Percentiles rank a stretch among this genome's conserved stretches.
Conservation (phyloP, 805 yeast species). For the Starmerella stigmatis region DNA sequence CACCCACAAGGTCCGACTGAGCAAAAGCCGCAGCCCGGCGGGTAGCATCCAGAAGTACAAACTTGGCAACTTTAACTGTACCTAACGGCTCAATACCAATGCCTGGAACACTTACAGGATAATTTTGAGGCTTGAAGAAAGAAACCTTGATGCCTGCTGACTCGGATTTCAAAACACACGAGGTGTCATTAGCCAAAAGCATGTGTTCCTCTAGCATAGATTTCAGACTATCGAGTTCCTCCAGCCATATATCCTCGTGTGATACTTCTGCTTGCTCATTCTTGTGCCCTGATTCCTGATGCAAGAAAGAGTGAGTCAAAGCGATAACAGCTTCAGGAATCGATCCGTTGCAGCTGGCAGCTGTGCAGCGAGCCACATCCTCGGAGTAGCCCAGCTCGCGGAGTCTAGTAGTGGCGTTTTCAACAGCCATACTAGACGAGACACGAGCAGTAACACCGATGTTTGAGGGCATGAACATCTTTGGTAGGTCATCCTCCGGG, state of each 20-base stretch:
- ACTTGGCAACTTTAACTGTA: constrained; percentile 26
- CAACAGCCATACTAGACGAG: constrained; percentile 43
- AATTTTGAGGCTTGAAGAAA: constrained; percentile 40
- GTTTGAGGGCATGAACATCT: constrained; percentile 28
- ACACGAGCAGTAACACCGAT: constrained; percentile 31
- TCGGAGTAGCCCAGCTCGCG: constrained; percentile 59
- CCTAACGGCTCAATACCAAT: constrained; percentile 41
- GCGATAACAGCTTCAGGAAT: constrained; percentile 37
- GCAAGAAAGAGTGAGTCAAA: constrained; percentile 27
- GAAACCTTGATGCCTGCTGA: constrained; percentile 14
- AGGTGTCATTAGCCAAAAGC: not conserved
- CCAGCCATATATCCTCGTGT: constrained; percentile 46
- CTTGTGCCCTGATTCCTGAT: no score
- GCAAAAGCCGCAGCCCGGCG: constrained; percentile 29
- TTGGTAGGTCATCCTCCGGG: constrained; percentile 90
- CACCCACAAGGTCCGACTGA: constrained; percentile 43
- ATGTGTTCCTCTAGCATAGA: constrained; percentile 44
- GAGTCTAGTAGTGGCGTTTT: constrained; percentile 49
- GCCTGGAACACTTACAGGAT: constrained; percentile 66
- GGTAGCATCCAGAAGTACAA: constrained; percentile 31
- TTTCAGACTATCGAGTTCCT: constrained; percentile 59
- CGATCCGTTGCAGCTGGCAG: constrained; percentile 29
- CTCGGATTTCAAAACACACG: constrained; percentile 12
- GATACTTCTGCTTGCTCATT: no score
- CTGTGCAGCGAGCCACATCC: constrained; percentile 46